These are phyloP conservation scores for Venturia aucupariae DNA, from an alignment of 2,329 filamentous ascomycete species.

Conservation along the genomic window DNA sequence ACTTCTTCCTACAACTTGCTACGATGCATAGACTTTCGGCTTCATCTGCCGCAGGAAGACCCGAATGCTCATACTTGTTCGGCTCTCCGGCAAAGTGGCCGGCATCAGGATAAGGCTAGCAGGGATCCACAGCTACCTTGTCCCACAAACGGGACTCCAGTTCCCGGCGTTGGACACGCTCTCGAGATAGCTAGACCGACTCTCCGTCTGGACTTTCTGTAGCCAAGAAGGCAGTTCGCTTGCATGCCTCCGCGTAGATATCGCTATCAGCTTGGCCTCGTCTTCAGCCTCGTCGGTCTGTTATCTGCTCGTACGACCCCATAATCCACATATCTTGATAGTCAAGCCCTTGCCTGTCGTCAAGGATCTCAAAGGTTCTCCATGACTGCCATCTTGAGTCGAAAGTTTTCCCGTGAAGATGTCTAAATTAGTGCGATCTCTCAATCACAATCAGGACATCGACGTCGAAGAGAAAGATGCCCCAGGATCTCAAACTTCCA, in stretches of 20 bases:
- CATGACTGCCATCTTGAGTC: no score
- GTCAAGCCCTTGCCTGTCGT: not conserved
- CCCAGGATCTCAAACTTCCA: not conserved
- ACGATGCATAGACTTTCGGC: not conserved
- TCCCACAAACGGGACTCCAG: not conserved
- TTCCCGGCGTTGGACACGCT: not conserved
- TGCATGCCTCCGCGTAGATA: not conserved
- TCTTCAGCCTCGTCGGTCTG: not conserved
- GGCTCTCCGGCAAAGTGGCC: not conserved
- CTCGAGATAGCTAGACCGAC: not conserved
- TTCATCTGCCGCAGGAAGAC: not conserved
- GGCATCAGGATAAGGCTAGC: not conserved
- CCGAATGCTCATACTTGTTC: not conserved
- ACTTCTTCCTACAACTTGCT: not conserved
- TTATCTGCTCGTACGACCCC: not conserved
- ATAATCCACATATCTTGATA: not conserved
- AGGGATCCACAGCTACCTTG: not conserved
- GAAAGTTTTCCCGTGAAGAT: not conserved
- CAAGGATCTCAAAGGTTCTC: not conserved
- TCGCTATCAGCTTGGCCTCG: not conserved
- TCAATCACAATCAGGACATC: not conserved
- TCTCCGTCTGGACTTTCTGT: not conserved
- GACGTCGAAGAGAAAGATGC: not conserved
- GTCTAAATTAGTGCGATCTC: not conserved
- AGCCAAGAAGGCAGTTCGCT: not conserved